Base-by-base conservation (phyloP, 83 land plant genomes). In the Diphasiastrum complanatum region DNA sequence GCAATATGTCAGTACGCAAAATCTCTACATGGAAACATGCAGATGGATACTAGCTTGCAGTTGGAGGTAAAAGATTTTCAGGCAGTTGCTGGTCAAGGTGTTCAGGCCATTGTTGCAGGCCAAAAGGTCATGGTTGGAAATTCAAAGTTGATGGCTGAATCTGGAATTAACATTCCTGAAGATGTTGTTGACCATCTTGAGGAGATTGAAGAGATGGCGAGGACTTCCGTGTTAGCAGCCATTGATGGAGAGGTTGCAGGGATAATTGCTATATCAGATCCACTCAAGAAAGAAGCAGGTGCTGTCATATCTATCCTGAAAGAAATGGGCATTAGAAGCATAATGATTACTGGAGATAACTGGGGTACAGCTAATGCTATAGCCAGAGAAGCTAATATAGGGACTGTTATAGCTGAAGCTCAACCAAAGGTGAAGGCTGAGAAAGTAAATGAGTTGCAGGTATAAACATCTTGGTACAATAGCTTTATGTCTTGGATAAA, bases 301-400 rank as follows among this genome's bases (percentile, higher is more conserved):
- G 69, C 59, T 49, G 92, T 89, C 3, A 73, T 93, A 28, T 71
- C 79, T 22, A 68, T 69, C 36, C 74, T 93, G 27, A 77, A 60
- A 36, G 75, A 88, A 0, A 93, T 93, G 96, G 72, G 70, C 38
- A 86, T 93, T 24, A 73, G 72, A 54, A 85, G 83, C 73, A 67
- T 93, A 33, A 83, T 93, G 96, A 81, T 93, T 1, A 93, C 99
- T 24, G 99, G 99, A 46, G 99, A 93, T 59, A 93, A 93, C 68
- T 83, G 83, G 89, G 91, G 89, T 14, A 86, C 91, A 31, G 99
- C 96, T 22, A 69, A 32, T 38, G 79, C 99, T 6, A 79, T 93
- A 47, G 99, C 96, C 18, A 75, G 68, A 38, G 88, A 85, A 65
- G 82, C 83, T 64, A 96, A 96, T 10, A 93, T 93, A 20, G 74